phyloP scores from a whole-genome alignment of 1,284 basidiomycete genomes.

The Pholiota adiposa region DNA sequence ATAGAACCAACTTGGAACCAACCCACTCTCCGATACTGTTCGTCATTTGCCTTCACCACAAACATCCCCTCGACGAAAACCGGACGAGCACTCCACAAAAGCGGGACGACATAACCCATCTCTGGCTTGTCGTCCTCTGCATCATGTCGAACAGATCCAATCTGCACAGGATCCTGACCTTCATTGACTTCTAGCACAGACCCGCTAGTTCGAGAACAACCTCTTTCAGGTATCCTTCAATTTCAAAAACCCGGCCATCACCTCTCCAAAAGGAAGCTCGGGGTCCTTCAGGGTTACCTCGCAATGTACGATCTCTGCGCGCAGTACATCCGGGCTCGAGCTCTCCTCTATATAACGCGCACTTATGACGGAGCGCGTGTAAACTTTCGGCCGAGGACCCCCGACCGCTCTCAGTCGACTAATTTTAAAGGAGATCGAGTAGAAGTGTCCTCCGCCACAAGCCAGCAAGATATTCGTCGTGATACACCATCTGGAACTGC shows the following conservation, averaged over 20 bases:
- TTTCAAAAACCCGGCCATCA: not conserved
- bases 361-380: conserved; percentile 16
- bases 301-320: conserved; percentile 7
- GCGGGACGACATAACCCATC: not conserved
- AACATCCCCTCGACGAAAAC: not conserved
- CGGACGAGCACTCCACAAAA: not conserved
- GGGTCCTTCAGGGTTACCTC: not conserved
- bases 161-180: no score
- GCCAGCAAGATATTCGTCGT: conserved; percentile 6
- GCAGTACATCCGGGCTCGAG: not conserved
- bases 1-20: not conserved
- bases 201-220: not conserved
- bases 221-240: not conserved
- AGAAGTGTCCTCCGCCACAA: conserved; percentile 11
- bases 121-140: not conserved
- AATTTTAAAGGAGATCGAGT: conserved; percentile 11
- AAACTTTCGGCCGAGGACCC: not conserved
- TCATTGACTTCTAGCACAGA: not conserved
- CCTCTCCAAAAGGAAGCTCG: conserved; percentile 12
- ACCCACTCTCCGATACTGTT: not conserved
- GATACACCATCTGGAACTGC: not conserved
- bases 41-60: not conserved
- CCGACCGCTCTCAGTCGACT: not conserved
- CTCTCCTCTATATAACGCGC: not conserved
- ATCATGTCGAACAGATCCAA: not conserved